Conservation (phyloP, 164 flowering plant species). For the grape (Vitis vinifera) region DNA sequence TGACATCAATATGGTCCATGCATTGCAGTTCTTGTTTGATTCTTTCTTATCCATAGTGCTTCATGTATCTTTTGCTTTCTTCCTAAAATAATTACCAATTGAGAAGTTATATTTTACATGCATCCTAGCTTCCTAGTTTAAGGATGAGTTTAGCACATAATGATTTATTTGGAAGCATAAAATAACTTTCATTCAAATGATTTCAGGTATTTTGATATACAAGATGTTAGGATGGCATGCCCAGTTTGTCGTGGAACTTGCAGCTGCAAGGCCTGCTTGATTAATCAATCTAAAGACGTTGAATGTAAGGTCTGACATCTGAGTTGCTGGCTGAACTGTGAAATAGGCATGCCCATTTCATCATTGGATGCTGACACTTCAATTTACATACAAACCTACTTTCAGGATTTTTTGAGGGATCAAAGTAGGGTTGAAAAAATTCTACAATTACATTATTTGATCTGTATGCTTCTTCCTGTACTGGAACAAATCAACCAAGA, state of each 20-base stretch:
- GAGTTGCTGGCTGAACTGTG: slow-evolving; percentile 2
- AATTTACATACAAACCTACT: slow-evolving; percentile 3
- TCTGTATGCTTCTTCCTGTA: slow-evolving; percentile 70
- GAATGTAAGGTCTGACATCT: slow-evolving; percentile 56
- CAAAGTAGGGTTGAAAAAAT: slow-evolving; percentile 35
- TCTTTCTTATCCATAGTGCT: no score
- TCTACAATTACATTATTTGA: slow-evolving; percentile 56
- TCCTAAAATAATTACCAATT: no score
- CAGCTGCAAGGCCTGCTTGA: slow-evolving; percentile 57
- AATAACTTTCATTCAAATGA: not conserved
- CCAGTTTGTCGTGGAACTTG: slow-evolving; percentile 79
- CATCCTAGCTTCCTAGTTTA: no score
- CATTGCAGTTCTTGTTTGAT: no score
- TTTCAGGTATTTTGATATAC: slow-evolving; percentile 46
- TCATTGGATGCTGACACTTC: slow-evolving; percentile 9
- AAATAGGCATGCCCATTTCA: not conserved
- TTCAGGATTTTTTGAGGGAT: slow-evolving; percentile 46
- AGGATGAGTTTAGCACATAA: no score
- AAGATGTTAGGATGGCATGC: slow-evolving; percentile 54
- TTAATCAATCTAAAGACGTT: slow-evolving; percentile 29
- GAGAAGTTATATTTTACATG: no score
- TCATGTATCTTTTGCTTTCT: no score
- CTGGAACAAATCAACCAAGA: slow-evolving; percentile 57
- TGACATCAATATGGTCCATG: no score
- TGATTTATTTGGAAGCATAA: no score